Conservation (phyloP, 805 yeast genomes). For the Wickerhamomyces alni region DNA sequence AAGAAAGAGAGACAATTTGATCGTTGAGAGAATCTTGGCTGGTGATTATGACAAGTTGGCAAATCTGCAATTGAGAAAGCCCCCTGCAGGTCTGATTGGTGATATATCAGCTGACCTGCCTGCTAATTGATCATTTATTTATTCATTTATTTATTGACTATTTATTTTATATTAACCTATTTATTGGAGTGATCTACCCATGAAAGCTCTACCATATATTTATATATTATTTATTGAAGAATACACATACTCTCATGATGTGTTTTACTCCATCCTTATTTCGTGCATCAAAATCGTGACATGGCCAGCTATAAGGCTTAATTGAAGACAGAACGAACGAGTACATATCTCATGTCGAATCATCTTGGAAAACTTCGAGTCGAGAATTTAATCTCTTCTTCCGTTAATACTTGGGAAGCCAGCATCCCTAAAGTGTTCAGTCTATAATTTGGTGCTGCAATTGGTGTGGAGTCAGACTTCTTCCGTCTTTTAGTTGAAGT, state of each 20-base stretch:
- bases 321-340: no score
- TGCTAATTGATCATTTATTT: constrained; percentile 7
- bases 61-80: constrained; percentile 43
- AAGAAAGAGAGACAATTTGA: constrained; percentile 65
- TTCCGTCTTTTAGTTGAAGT: no score
- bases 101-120: constrained; percentile 6
- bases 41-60: constrained; percentile 79
- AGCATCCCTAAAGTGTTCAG: constrained; percentile 46
- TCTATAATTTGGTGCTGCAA: no score
- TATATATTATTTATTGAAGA: background rate
- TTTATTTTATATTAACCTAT: background rate
- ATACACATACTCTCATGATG: no score
- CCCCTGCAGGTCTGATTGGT: constrained; percentile 5
- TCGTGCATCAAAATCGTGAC: no score
- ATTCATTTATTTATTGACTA: constrained; percentile 1
- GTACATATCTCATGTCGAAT: no score
- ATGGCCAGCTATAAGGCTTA: no score
- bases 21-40: constrained; percentile 72
- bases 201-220: background rate
- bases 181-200: background rate
- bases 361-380: constrained; percentile 5
- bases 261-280: no score
- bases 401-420: constrained; percentile 47
- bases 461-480: no score
- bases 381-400: constrained; percentile 23